Evolutionary conservation across 345 rosid genomes (phyloP), one percentile per base, ranked within the genome.

Genomic region (Aethionema arabicum): DNA sequence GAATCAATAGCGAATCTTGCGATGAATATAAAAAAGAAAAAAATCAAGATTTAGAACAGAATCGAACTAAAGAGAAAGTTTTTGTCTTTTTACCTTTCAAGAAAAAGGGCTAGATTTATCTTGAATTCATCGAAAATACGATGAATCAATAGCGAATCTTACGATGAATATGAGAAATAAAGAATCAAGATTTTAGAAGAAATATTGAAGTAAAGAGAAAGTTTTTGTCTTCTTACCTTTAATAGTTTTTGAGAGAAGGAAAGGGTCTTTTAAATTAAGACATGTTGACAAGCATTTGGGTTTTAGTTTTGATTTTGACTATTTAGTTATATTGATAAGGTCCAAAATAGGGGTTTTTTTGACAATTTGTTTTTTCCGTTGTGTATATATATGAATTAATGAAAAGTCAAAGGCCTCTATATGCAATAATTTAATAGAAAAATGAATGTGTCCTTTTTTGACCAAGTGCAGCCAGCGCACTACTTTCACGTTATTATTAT

Each of bases 241-340:
- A 16, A 8, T 59, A 37, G 40, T 16, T 43, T 5, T 37, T 64
- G 12, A 52, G 55, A 50, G 32, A 49, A 3, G 38, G 27, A 53
- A 38, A 43, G 0, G 37, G 46, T 62, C 4, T 72, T 11, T 44
- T 45, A 59, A 65, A 45, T 37, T 52, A 65, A 43, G 65, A 51
- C 62, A 52, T 72, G 66, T 32, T 58, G 45, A 72, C 45, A 46
- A 65, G 27, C 52, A 52, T 7, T 51, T 57, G 12, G 52, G 12
- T 38, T 65, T 45, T 14, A 45, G 15, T 52, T 38, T 65, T 45
- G 21, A 45, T 21, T 52, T 32, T 45, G 33, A 52, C 67, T 65
- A n/a, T n/a, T n/a, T n/a, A 65, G 71, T 52, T 41, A 65, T 72
- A 65, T 72, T 65, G 75, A 72, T 59, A 16, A 51, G 42, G 71